Evolutionary conservation across 306 rosid species (phyloP).

Genomic region (Spatholobus suberectus): DNA sequence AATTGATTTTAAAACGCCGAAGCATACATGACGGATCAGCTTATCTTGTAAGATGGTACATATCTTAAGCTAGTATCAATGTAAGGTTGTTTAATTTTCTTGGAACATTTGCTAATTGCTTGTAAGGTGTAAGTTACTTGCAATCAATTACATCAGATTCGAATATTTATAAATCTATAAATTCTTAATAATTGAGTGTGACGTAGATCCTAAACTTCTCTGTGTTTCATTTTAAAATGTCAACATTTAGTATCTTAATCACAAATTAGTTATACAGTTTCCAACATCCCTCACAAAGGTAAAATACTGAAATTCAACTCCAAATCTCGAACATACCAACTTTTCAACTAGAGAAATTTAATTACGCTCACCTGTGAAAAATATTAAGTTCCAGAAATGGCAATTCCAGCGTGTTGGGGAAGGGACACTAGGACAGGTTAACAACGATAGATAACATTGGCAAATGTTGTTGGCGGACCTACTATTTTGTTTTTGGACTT

Average conservation of each 20-base stretch:
- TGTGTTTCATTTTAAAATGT: neutral
- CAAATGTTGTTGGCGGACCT: neutral
- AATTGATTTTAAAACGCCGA: too few species aligned
- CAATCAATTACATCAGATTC: neutral
- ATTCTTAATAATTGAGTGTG: neutral
- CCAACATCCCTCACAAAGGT: neutral
- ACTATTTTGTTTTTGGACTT: neutral
- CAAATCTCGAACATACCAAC: neutral
- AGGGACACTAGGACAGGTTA: neutral
- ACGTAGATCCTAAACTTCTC: neutral
- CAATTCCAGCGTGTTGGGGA: neutral
- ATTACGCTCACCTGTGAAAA: neutral
- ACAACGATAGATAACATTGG: neutral
- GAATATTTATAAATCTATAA: neutral
- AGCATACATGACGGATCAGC: too few species aligned
- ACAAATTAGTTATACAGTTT: neutral
- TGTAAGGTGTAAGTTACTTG: neutral
- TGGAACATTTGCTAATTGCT: neutral
- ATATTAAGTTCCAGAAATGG: neutral
- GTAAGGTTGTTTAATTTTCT: neutral
- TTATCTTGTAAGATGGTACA: neutral
- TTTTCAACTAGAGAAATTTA: neutral
- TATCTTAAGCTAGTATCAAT: neutral
- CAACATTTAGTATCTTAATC: neutral
- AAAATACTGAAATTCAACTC: neutral